Evolutionary conservation across 257 asterid species (phyloP).

Genomic region (Primulina eburnea): DNA sequence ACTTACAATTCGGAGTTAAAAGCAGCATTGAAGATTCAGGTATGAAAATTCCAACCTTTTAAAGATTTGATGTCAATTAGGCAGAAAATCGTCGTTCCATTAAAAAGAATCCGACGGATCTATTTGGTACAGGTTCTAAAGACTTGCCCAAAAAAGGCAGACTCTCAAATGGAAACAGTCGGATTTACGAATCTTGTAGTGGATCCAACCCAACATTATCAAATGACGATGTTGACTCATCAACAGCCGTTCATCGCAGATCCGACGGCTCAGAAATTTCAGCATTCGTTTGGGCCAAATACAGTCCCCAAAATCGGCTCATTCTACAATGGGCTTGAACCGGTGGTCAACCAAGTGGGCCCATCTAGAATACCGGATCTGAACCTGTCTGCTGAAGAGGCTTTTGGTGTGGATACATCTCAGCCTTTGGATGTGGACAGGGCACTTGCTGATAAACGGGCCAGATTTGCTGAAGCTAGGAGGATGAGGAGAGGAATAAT

Average conservation of each 20-base stretch:
- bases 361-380: conserved; percentile 28
- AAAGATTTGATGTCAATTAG: background rate
- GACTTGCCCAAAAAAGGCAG: background rate
- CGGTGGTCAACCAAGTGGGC: conserved; percentile 21
- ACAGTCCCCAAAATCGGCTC: conserved; percentile 8
- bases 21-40: conserved; percentile 31
- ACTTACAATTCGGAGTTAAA: conserved; percentile 27
- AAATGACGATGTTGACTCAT: background rate
- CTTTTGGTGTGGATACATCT: conserved; percentile 15
- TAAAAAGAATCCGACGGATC: background rate
- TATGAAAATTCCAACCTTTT: background rate
- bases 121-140: background rate
- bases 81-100: too few relatives aligned
- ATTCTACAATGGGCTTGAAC: conserved; percentile 19
- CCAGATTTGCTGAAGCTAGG: conserved; percentile 39
- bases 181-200: background rate
- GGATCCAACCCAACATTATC: background rate
- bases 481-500: conserved; percentile 34
- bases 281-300: conserved; percentile 21
- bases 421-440: conserved; percentile 29
- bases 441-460: conserved; percentile 22
- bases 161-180: conserved; percentile 8
- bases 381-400: conserved; percentile 19
- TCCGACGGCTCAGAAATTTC: conserved; percentile 19
- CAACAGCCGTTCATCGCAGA: conserved; percentile 20